phyloP scores from a whole-genome alignment of 1,139 yeast genomes.

The Geotrichum cucujoidarum region DNA sequence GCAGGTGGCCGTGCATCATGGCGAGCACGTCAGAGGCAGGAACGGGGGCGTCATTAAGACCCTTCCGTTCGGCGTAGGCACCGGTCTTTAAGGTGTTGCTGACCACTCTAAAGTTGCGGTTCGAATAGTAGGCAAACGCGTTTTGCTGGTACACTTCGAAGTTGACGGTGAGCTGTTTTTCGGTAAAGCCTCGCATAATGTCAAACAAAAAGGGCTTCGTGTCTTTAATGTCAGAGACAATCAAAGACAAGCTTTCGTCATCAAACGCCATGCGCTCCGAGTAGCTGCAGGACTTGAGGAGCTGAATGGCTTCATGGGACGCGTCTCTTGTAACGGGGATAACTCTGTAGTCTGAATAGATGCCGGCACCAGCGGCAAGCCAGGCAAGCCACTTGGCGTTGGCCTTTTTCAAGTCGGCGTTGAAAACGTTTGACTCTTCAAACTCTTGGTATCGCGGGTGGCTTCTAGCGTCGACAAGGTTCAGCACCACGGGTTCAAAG shows the following conservation, averaged over 20 bases:
- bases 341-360: constrained; percentile 29
- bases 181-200: constrained; percentile 20
- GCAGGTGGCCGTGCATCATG: constrained; percentile 14
- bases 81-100: constrained; percentile 16
- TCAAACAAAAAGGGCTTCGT: constrained; percentile 28
- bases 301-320: constrained; percentile 16
- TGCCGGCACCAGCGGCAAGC: constrained; percentile 31
- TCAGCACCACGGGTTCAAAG: constrained; percentile 32
- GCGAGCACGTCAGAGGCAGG: constrained; percentile 4
- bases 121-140: constrained; percentile 27
- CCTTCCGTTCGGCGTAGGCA: background rate
- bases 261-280: constrained; percentile 13
- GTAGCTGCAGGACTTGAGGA: constrained; percentile 9
- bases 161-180: constrained; percentile 21
- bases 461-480: constrained; percentile 22
- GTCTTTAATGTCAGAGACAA: constrained; percentile 19
- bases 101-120: constrained; percentile 21
- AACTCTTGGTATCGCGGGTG: constrained; percentile 25
- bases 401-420: constrained; percentile 7
- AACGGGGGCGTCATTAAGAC: constrained; percentile 6
- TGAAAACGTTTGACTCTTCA: constrained; percentile 4
- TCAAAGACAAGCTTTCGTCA: constrained; percentile 11
- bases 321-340: constrained; percentile 25
- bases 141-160: constrained; percentile 30
- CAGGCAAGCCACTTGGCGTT: constrained; percentile 30